Evolutionary conservation across 2,329 filamentous ascomycete genomes (phyloP).

Genomic region (Neonectria faginata): DNA sequence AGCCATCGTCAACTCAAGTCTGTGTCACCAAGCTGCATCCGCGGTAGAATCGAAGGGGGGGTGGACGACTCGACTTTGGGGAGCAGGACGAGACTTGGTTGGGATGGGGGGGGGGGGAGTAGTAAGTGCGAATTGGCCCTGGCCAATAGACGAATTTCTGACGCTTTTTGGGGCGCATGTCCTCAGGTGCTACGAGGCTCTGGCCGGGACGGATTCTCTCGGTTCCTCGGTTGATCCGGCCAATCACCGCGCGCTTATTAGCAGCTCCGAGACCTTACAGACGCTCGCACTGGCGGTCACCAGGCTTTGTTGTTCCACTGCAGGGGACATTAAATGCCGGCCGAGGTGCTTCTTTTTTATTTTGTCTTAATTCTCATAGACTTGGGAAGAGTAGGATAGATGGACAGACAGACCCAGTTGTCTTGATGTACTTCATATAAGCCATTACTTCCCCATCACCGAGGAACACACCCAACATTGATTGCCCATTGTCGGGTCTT

Average conservation of each 20-base stretch:
- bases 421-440: not conserved
- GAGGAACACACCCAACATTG: not conserved
- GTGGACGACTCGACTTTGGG: constrained; percentile 24
- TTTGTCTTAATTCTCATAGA: not conserved
- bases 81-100: constrained; percentile 45
- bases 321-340: constrained; percentile 27
- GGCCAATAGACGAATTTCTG: constrained; percentile 43
- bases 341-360: constrained; percentile 14
- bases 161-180: constrained; percentile 41
- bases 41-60: constrained; percentile 44
- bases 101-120: constrained; percentile 30
- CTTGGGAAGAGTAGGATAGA: constrained; percentile 10
- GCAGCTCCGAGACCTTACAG: constrained; percentile 33
- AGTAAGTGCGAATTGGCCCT: constrained; percentile 26
- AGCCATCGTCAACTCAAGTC: constrained; percentile 61
- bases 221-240: constrained; percentile 51
- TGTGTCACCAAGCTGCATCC: constrained; percentile 50
- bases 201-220: constrained; percentile 45
- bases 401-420: not conserved
- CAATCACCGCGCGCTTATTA: constrained; percentile 50
- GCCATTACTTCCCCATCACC: not conserved
- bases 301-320: constrained; percentile 1
- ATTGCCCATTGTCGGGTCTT: not conserved
- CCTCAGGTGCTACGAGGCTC: constrained; percentile 41
- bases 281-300: not conserved